Conservation (phyloP, 441 rosid genomes). For the Metrosideros polymorpha region DNA sequence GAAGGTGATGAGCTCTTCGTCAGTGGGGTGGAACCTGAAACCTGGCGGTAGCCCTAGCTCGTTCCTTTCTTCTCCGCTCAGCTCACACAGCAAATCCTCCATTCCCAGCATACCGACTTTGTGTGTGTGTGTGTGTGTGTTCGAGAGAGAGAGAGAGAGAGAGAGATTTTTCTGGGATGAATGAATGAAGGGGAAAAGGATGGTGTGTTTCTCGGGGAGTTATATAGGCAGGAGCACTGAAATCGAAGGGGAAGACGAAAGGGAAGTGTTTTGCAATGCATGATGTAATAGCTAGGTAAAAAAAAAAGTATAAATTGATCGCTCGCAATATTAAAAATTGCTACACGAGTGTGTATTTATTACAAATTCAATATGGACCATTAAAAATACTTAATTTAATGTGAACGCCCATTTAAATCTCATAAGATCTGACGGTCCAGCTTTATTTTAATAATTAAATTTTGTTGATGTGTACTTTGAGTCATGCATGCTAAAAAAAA, state of each 20-base stretch:
- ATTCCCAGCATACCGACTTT: constrained; percentile 34
- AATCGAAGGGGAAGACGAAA: constrained; percentile 15
- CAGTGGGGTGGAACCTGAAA: constrained; percentile 91
- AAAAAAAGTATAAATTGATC: background rate
- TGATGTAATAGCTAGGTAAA: background rate
- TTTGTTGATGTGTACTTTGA: background rate
- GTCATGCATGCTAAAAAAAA: background rate
- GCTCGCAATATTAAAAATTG: background rate
- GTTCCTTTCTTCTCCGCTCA: constrained; percentile 40
- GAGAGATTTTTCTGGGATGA: background rate
- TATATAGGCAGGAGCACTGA: constrained; percentile 26
- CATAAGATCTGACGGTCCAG: background rate
- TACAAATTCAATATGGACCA: background rate
- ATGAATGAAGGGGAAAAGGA: constrained; percentile 2
- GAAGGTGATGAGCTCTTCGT: constrained; percentile 87
- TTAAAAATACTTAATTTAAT: background rate
- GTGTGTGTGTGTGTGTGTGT: background rate
- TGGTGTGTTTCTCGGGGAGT: constrained; percentile 5
- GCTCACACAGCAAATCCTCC: constrained; percentile 65
- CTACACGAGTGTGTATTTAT: background rate
- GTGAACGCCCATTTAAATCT: background rate
- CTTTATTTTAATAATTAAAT: background rate
- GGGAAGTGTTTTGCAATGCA: background rate
- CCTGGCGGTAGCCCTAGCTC: constrained; percentile 90
- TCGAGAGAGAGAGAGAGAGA: background rate